A percentile compares a stretch with the other conserved stretches of the same genome.
phyloP scores from a whole-genome alignment of 805 yeast species.

The Kodamaea neixiangensis region DNA sequence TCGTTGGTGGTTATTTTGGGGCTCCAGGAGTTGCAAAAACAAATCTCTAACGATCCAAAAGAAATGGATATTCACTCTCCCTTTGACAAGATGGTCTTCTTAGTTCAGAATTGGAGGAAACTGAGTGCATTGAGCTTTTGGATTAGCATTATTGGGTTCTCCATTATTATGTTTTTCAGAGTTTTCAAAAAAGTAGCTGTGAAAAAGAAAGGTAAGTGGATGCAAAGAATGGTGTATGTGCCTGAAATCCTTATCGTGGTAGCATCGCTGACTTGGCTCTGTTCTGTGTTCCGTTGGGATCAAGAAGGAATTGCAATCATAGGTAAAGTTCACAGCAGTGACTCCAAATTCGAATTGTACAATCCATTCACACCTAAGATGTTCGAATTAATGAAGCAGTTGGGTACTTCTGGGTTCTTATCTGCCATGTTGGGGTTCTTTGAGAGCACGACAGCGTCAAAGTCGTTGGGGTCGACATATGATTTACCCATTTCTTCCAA shows the following conservation, averaged over 20 bases:
- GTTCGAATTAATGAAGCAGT: conserved; percentile 52
- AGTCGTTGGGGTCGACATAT: conserved; percentile 75
- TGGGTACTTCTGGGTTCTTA: conserved; percentile 68
- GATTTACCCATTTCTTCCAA: conserved; percentile 78
- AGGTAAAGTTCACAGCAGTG: conserved; percentile 59
- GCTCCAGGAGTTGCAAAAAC: conserved; percentile 45
- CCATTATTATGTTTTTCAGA: conserved; percentile 44
- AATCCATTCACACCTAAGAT: conserved; percentile 58
- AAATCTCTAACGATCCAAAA: conserved; percentile 35
- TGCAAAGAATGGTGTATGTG: conserved; percentile 54
- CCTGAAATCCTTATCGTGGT: conserved; percentile 90
- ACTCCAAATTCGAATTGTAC: conserved; percentile 41
- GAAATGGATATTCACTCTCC: conserved; percentile 56
- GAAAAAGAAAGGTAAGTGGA: conserved; percentile 14
- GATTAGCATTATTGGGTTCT: conserved; percentile 57
- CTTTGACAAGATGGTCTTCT: conserved; percentile 62
- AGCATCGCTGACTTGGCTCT: conserved; percentile 54
- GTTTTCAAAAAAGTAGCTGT: conserved; percentile 39
- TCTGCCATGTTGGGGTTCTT: conserved; percentile 88
- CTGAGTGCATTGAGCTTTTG: conserved; percentile 60
- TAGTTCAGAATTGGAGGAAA: conserved; percentile 48
- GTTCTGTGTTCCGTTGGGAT: conserved; percentile 50
- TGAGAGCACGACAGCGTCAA: conserved; percentile 91
- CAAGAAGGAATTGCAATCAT: conserved; percentile 62
- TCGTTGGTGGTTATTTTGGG: conserved; percentile 76